These are phyloP conservation scores for Porogramme epimiltina DNA, from an alignment of 1,284 basidiomycete genomes.

Conservation along the genomic window DNA sequence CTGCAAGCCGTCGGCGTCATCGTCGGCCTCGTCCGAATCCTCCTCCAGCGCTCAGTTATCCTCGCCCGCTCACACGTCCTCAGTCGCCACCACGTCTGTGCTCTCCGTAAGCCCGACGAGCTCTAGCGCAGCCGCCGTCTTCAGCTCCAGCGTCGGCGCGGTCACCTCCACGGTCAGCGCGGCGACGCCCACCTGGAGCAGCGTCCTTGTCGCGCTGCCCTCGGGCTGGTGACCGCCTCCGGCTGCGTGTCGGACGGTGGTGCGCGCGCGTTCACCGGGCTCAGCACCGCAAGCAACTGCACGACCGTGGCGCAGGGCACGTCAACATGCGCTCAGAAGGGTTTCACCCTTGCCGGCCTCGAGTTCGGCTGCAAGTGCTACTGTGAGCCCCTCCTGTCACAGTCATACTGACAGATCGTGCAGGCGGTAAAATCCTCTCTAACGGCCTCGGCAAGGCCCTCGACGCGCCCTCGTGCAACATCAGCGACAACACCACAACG, in stretches of 20 bases:
- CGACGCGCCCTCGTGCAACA: slow-evolving; percentile 20
- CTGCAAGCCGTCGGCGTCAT: slow-evolving; percentile 3
- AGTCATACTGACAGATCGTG: background rate
- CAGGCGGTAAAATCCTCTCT: slow-evolving; percentile 24
- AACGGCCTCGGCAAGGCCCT: slow-evolving; percentile 20
- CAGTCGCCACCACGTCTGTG: slow-evolving; percentile 8
- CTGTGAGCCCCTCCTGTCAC: slow-evolving; percentile 15
- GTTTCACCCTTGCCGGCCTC: slow-evolving; percentile 26
- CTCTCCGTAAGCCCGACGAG: slow-evolving; percentile 9
- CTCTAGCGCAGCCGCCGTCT: slow-evolving; percentile 3
- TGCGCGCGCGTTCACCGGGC: slow-evolving; percentile 21
- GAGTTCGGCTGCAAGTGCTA: slow-evolving; percentile 32
- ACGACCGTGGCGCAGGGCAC: slow-evolving; percentile 18
- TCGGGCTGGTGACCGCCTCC: slow-evolving; percentile 12
- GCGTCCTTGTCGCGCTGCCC: background rate
- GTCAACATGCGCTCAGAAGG: slow-evolving; percentile 22
- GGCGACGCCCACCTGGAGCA: background rate
- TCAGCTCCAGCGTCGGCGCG: background rate
- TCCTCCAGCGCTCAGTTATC: slow-evolving; percentile 2
- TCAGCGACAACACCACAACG: slow-evolving; percentile 11
- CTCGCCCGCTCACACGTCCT: background rate
- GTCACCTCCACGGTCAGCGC: background rate
- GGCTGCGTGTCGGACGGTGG: slow-evolving; percentile 21
- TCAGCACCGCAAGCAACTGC: slow-evolving; percentile 16
- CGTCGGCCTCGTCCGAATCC: background rate